A percentile compares a stretch with the other conserved stretches of the same genome.
Evolutionary conservation across 2,329 filamentous ascomycete species (phyloP).

Genomic region (Magnaporthiopsis incrustans): DNA sequence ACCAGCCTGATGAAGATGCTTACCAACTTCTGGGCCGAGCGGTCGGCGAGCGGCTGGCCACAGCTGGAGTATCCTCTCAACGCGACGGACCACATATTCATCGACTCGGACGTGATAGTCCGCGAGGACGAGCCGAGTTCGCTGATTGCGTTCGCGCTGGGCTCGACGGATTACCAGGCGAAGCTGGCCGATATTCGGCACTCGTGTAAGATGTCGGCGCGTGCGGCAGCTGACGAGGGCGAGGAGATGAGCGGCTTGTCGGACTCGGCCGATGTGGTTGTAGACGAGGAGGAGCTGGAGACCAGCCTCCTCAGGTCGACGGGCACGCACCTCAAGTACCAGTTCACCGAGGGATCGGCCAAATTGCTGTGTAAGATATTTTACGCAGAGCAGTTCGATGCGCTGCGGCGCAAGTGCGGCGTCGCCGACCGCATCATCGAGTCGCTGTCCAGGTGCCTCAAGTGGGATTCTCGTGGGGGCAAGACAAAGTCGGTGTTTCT

Average conservation of each 20-base stretch:
- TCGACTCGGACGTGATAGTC: constrained; percentile 94
- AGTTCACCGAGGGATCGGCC: constrained; percentile 88
- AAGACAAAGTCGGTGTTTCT: constrained; percentile 97
- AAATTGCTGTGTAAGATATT: constrained; percentile 98
- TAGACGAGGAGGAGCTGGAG: constrained; percentile 68
- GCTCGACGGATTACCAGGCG: constrained; percentile 75
- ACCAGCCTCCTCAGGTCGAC: constrained; percentile 75
- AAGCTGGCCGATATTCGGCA: constrained; percentile 65
- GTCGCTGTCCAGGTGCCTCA: constrained; percentile 86
- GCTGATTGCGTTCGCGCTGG: constrained; percentile 85
- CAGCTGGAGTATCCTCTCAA: constrained; percentile 86
- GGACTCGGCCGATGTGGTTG: constrained; percentile 15
- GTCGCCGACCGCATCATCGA: constrained; percentile 91
- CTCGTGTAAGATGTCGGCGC: constrained; percentile 31
- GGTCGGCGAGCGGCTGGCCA: constrained; percentile 91
- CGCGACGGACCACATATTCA: constrained; percentile 87
- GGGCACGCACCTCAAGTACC: constrained; percentile 91
- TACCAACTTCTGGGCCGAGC: constrained; percentile 96
- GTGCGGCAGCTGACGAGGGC: constrained; percentile 25
- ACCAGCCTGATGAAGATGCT: constrained; percentile 91
- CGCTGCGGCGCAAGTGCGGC: constrained; percentile 83
- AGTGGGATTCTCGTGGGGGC: constrained; percentile 96
- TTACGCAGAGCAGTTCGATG: constrained; percentile 96
- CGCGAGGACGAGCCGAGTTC: constrained; percentile 96
- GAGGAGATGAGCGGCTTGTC: constrained; percentile 17